Conservation (phyloP, 2,329 filamentous ascomycete genomes). For the Scedosporium apiospermum region DNA sequence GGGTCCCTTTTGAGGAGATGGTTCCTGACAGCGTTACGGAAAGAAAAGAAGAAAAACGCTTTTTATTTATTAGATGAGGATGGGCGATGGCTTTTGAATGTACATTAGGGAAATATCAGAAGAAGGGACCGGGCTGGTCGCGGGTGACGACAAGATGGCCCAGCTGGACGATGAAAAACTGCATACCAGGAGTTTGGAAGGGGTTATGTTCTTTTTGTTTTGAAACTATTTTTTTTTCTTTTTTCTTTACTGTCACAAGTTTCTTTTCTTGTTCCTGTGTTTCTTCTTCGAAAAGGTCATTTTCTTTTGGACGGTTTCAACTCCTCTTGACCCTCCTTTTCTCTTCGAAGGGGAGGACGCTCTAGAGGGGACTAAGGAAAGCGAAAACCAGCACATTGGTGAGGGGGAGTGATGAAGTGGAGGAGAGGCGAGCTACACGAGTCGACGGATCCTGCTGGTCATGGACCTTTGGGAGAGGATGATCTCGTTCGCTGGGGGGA, state of each 20-base stretch:
- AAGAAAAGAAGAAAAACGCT: background rate
- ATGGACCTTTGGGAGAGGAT: background rate
- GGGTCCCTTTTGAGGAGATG: background rate
- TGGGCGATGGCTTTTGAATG: background rate
- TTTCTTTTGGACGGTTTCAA: background rate
- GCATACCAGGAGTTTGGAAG: constrained; percentile 4
- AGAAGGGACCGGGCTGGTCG: background rate
- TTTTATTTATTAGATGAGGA: background rate
- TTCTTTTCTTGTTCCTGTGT: background rate
- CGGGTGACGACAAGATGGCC: background rate
- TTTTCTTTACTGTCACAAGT: background rate
- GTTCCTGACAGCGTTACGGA: background rate
- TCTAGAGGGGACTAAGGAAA: background rate
- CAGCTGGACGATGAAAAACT: constrained; percentile 1
- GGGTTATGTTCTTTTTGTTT: background rate
- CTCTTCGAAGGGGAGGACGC: too few species aligned
- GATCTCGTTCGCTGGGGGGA: background rate
- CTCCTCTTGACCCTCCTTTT: too few species aligned
- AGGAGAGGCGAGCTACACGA: background rate
- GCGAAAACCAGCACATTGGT: background rate
- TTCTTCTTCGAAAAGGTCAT: background rate
- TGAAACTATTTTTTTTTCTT: background rate
- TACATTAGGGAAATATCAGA: constrained; percentile 4
- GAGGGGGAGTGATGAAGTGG: background rate
- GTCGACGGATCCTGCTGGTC: background rate